Conservation (phyloP, 306 rosid genomes). For the Vachellia collinsii region DNA sequence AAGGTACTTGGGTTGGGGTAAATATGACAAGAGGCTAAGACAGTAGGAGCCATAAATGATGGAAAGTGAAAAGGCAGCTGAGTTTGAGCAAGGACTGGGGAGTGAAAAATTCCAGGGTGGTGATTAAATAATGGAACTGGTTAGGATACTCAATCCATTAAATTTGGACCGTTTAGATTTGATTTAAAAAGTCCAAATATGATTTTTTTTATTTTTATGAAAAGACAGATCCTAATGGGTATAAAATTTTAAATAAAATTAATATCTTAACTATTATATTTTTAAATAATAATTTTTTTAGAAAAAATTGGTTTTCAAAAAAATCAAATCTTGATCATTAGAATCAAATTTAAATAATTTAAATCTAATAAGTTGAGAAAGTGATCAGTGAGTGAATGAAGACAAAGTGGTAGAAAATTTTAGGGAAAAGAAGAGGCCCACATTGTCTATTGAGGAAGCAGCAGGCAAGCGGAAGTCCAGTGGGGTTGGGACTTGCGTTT, state of each 20-base stretch:
- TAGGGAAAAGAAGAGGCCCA: conserved; percentile 36
- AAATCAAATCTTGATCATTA: no score
- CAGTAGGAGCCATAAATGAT: conserved; percentile 14
- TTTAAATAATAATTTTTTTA: no score
- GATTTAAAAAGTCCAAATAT: no score
- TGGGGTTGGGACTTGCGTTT: conserved; percentile 52
- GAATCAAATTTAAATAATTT: no score
- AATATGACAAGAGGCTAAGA: background rate
- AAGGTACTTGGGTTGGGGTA: background rate
- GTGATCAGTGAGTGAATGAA: conserved; percentile 34
- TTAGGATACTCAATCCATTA: no score
- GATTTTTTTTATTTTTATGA: no score
- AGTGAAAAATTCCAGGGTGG: conserved; percentile 22
- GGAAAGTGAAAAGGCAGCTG: conserved; percentile 26
- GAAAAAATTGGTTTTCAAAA: no score
- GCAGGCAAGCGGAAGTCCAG: conserved; percentile 42
- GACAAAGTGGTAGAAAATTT: conserved; percentile 36
- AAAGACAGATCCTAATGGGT: no score
- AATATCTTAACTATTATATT: no score
- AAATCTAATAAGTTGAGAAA: no score
- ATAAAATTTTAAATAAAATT: no score
- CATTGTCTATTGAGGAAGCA: conserved; percentile 42
- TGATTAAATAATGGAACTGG: conserved; percentile 2
- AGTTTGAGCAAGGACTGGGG: background rate
- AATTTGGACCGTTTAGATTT: no score